Percentiles rank a stretch among this genome's conserved stretches.
These are phyloP conservation scores for Leptographium flavum DNA, from an alignment of 2,329 filamentous ascomycete genomes.

Conservation along the genomic window DNA sequence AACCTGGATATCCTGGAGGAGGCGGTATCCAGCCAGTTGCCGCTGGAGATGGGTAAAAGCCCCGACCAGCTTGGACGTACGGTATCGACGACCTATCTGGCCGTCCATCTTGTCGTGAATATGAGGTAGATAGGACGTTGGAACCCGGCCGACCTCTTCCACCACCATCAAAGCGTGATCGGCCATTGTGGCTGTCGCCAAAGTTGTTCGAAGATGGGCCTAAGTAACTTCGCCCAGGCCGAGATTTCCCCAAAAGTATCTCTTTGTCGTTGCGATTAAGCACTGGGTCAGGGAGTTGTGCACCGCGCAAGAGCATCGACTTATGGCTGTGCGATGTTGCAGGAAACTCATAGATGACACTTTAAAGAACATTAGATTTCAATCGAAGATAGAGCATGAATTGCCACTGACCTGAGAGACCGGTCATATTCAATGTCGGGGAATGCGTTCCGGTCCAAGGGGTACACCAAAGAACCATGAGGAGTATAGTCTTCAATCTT, in stretches of 20 bases:
- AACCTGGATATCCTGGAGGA: slow-evolving; percentile 28
- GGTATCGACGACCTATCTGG: slow-evolving; percentile 6
- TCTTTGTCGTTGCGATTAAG: slow-evolving; percentile 67
- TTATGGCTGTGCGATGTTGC: slow-evolving; percentile 62
- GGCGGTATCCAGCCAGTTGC: slow-evolving; percentile 24
- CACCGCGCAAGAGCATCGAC: slow-evolving; percentile 82
- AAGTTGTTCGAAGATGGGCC: slow-evolving; percentile 28
- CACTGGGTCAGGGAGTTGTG: slow-evolving; percentile 55
- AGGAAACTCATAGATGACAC: slow-evolving; percentile 78
- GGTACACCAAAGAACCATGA: slow-evolving; percentile 66
- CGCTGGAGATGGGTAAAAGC: slow-evolving; percentile 12
- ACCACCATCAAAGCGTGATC: not conserved
- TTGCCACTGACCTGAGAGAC: slow-evolving; percentile 53
- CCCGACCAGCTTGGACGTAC: slow-evolving; percentile 3
- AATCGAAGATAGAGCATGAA: not conserved
- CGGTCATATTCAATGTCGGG: slow-evolving; percentile 72
- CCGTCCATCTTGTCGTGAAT: slow-evolving; percentile 9
- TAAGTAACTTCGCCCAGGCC: slow-evolving; percentile 54
- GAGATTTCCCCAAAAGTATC: slow-evolving; percentile 49
- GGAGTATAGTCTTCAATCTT: slow-evolving; percentile 78
- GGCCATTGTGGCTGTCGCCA: not conserved
- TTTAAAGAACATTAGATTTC: slow-evolving; percentile 21
- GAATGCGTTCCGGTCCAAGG: slow-evolving; percentile 56
- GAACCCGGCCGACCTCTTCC: slow-evolving; percentile 30
- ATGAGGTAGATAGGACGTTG: slow-evolving; percentile 25